Percentiles rank a stretch among this genome's conserved stretches.
Conservation (phyloP, 345 rosid genomes). For the Arabidopsis arenosa region DNA sequence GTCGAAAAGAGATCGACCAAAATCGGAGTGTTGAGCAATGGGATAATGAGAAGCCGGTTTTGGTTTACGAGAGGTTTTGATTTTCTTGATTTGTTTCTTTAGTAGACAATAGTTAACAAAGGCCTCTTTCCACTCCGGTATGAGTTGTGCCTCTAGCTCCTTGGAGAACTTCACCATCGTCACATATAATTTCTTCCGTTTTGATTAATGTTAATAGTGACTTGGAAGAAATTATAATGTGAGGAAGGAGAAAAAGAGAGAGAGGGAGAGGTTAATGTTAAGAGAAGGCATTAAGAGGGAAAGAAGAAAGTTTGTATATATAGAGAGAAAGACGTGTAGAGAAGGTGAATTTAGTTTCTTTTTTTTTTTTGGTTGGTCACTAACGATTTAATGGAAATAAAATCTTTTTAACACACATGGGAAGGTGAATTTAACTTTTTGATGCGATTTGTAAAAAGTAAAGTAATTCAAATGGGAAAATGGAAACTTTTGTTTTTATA, state of each 20-base stretch:
- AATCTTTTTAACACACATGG: slow-evolving; percentile 36
- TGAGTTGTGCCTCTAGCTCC: slow-evolving; percentile 94
- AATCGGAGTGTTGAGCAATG: slow-evolving; percentile 40
- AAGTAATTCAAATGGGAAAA: slow-evolving; percentile 20
- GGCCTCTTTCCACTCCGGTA: slow-evolving; percentile 98
- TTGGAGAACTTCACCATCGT: slow-evolving; percentile 98
- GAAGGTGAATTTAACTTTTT: slow-evolving; percentile 26
- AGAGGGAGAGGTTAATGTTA: slow-evolving; percentile 32
- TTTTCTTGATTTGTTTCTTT: slow-evolving; percentile 84
- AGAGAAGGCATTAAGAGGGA: slow-evolving; percentile 45
- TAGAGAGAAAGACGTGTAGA: slow-evolving; percentile 49
- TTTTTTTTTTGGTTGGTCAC: slow-evolving; percentile 20
- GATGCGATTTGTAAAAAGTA: slow-evolving; percentile 15
- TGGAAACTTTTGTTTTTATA: slow-evolving; percentile 3
- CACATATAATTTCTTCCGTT: slow-evolving; percentile 41
- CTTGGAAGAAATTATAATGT: slow-evolving; percentile 3
- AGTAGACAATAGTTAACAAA: slow-evolving; percentile 90
- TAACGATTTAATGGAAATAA: slow-evolving; percentile 21
- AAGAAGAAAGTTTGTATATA: slow-evolving; percentile 51
- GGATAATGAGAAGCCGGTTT: slow-evolving; percentile 48
- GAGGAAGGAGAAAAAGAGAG: slow-evolving; percentile 8
- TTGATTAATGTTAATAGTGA: slow-evolving; percentile 19
- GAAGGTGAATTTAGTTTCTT: slow-evolving; percentile 31
- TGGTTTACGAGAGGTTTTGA: slow-evolving; percentile 60
- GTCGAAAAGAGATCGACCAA: slow-evolving; percentile 65